Evolutionary conservation across 2,329 filamentous ascomycete genomes (phyloP).

Genomic region (Orbilia oligospora): DNA sequence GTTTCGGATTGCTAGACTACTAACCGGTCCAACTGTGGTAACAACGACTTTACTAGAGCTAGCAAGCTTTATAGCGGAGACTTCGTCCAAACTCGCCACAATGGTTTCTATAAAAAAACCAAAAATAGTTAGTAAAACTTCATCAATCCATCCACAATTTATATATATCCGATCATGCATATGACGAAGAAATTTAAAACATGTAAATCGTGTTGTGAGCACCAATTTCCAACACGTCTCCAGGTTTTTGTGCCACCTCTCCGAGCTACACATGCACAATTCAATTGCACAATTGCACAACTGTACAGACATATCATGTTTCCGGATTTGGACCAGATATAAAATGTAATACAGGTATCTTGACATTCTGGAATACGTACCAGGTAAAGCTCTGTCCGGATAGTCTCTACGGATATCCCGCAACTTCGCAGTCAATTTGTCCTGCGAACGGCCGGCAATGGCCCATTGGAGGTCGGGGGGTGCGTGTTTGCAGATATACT

Average conservation of each 20-base stretch:
- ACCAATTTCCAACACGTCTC: conserved; percentile 22
- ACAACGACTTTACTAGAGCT: conserved; percentile 61
- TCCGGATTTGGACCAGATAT: background rate
- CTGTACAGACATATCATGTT: too few species aligned
- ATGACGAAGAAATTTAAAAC: too few species aligned
- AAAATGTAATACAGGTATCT: too few species aligned
- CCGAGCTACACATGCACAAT: conserved; percentile 2
- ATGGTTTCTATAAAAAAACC: conserved; percentile 64
- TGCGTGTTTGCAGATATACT: conserved; percentile 79
- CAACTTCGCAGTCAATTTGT: conserved; percentile 80
- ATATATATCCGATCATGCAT: background rate
- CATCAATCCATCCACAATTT: conserved; percentile 51
- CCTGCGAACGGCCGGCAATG: conserved; percentile 83
- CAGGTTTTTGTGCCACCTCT: background rate
- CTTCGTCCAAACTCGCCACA: conserved; percentile 61
- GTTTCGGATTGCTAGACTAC: background rate
- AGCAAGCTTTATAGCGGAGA: conserved; percentile 61
- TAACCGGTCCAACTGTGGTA: conserved; percentile 62
- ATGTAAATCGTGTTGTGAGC: conserved; percentile 20
- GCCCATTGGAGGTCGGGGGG: conserved; percentile 89
- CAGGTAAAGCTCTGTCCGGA: conserved; percentile 78
- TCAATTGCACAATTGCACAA: background rate
- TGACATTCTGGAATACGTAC: conserved; percentile 70
- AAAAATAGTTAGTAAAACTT: conserved; percentile 66
- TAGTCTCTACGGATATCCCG: conserved; percentile 77